Conservation (phyloP, 1,284 basidiomycete species). For the Trametes sp. region DNA sequence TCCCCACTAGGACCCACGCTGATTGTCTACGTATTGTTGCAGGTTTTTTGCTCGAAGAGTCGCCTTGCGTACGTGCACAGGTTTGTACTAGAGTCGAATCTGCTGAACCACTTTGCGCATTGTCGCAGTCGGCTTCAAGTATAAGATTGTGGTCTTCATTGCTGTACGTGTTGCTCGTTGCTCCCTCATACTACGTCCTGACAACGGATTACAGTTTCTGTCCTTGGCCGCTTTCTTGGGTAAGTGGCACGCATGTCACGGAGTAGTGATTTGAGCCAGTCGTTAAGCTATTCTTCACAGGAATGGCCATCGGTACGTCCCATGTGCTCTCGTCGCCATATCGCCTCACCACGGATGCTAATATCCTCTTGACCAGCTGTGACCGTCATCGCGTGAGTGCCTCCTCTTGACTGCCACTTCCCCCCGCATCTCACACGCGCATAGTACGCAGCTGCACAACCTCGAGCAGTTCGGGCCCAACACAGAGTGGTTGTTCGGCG, state of each 20-base stretch:
- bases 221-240: background rate
- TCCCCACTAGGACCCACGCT: background rate
- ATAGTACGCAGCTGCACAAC: background rate
- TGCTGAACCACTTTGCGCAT: background rate
- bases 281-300: too few relatives aligned
- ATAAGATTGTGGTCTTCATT: background rate
- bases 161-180: background rate
- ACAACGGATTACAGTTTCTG: background rate
- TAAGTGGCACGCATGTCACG: too few relatives aligned
- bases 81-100: too few relatives aligned
- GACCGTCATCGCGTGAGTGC: background rate
- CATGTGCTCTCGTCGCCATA: background rate
- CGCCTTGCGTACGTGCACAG: background rate
- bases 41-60: slow-evolving; percentile 20
- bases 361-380: background rate
- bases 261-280: too few relatives aligned
- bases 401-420: background rate
- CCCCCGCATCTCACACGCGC: background rate
- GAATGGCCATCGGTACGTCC: background rate
- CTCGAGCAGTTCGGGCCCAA: background rate
- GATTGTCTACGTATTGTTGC: background rate
- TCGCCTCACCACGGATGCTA: background rate
- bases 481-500: background rate
- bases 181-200: background rate
- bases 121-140: background rate